Evolutionary conservation across 2,329 filamentous ascomycete genomes (phyloP).

Genomic region (Dryadomyces quercus-mongolicae): DNA sequence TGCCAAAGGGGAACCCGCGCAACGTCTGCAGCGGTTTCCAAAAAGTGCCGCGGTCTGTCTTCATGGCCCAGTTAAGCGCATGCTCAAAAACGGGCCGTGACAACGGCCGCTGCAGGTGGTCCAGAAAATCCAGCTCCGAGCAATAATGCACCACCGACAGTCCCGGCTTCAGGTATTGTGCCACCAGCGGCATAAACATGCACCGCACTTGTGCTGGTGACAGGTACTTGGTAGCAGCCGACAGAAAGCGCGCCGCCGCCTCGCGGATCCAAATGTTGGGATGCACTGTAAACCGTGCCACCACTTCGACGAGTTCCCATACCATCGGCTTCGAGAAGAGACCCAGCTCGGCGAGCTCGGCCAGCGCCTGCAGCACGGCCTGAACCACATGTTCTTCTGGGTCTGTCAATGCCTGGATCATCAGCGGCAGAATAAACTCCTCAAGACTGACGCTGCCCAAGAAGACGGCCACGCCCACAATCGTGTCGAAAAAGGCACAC

Average conservation of each 20-base stretch:
- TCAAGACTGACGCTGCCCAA: slow-evolving; percentile 82
- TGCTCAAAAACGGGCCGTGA: slow-evolving; percentile 73
- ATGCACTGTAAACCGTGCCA: slow-evolving; percentile 79
- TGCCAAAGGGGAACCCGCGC: slow-evolving; percentile 50
- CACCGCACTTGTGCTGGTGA: slow-evolving; percentile 73
- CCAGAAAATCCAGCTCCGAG: slow-evolving; percentile 62
- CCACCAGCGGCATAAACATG: slow-evolving; percentile 67
- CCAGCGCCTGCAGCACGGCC: slow-evolving; percentile 75
- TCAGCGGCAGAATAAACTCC: slow-evolving; percentile 88
- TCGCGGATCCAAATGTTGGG: slow-evolving; percentile 94
- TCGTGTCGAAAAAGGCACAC: slow-evolving; percentile 90
- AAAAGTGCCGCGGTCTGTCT: slow-evolving; percentile 70
- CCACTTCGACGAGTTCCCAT: slow-evolving; percentile 78
- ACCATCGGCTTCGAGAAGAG: slow-evolving; percentile 73
- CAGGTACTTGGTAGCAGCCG: slow-evolving; percentile 62
- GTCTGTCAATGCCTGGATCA: slow-evolving; percentile 90
- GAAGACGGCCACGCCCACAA: slow-evolving; percentile 85
- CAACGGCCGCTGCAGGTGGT: slow-evolving; percentile 72
- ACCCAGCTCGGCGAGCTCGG: slow-evolving; percentile 77
- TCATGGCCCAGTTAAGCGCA: slow-evolving; percentile 73
- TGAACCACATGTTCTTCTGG: slow-evolving; percentile 91
- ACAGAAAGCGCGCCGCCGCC: slow-evolving; percentile 72
- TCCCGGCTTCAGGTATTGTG: slow-evolving; percentile 68
- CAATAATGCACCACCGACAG: slow-evolving; percentile 33
- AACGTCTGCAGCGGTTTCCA: slow-evolving; percentile 70